Evolutionary conservation across 345 rosid species (phyloP).

Genomic region (Rhodomyrtus tomentosa): DNA sequence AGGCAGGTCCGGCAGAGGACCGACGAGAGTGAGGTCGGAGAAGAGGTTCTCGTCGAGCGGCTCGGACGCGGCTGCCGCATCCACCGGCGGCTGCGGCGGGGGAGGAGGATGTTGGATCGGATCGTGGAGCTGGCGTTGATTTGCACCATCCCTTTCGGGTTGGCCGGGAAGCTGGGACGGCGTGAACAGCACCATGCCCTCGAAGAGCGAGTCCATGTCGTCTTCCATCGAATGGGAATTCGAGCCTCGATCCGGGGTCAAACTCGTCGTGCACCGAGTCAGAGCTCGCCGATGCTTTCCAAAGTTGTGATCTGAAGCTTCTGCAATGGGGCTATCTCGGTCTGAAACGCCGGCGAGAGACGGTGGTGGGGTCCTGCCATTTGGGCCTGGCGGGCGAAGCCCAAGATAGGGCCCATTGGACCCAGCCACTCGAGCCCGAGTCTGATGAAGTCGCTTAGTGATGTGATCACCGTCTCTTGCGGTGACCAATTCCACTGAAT

Average conservation of each 20-base stretch:
- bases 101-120: not conserved
- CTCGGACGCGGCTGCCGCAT: conserved; percentile 13
- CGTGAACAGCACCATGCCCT: conserved; percentile 73
- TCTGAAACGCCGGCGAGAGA: not conserved
- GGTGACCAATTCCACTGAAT: too few relatives aligned
- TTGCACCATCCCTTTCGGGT: not conserved
- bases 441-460: too few relatives aligned
- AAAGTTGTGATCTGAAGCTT: not conserved
- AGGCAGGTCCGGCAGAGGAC: conserved; percentile 10
- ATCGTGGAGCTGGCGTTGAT: not conserved
- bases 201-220: conserved; percentile 73
- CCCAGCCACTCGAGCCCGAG: not conserved
- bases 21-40: conserved; percentile 60
- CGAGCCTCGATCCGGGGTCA: not conserved
- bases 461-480: too few relatives aligned
- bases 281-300: not conserved
- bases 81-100: conserved; percentile 5
- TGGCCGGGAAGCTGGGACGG: conserved; percentile 31
- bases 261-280: not conserved
- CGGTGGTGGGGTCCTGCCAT: not conserved
- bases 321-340: not conserved
- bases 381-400: not conserved
- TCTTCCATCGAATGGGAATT: conserved; percentile 14
- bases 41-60: conserved; percentile 80
- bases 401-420: not conserved